Conservation (phyloP, 371 early-diverging fungal genomes). For the Mortierella sp. region DNA sequence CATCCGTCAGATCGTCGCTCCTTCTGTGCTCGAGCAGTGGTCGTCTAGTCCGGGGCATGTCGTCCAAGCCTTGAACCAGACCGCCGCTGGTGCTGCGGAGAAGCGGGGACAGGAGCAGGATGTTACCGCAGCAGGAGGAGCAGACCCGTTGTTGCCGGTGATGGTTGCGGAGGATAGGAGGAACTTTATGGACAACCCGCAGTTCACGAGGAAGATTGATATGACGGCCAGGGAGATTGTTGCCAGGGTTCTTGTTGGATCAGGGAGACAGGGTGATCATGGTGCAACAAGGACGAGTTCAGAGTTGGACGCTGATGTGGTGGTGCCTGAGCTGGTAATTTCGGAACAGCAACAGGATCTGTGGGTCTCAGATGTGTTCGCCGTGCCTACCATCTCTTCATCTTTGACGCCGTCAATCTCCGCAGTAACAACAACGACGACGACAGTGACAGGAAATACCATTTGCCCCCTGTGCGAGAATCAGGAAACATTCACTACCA, state of each 20-base stretch:
- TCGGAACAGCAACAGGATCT: neutral
- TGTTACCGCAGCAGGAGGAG: neutral
- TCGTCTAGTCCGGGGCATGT: constrained; percentile 23
- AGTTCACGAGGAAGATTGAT: constrained; percentile 38
- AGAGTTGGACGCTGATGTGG: constrained; percentile 10
- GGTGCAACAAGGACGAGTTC: too few relatives aligned
- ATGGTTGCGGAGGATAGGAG: constrained; percentile 52
- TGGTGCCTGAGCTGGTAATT: neutral
- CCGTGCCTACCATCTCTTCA: neutral
- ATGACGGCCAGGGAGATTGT: constrained; percentile 38
- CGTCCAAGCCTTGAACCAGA: constrained; percentile 15
- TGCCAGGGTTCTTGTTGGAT: constrained; percentile 10
- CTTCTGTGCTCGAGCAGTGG: constrained; percentile 24
- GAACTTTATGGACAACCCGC: constrained; percentile 52
- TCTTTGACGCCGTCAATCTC: neutral
- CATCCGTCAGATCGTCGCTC: constrained; percentile 35
- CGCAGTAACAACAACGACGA: constrained; percentile 1
- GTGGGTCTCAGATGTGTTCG: neutral
- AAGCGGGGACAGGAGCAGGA: neutral
- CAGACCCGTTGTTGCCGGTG: constrained; percentile 22
- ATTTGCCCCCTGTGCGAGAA: constrained; percentile 17
- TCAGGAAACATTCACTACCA: neutral
- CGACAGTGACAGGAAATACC: neutral
- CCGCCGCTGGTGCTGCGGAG: constrained; percentile 7
- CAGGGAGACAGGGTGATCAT: neutral